Conservation (phyloP, 179 eudicot species). For the Nepenthes alata region DNA sequence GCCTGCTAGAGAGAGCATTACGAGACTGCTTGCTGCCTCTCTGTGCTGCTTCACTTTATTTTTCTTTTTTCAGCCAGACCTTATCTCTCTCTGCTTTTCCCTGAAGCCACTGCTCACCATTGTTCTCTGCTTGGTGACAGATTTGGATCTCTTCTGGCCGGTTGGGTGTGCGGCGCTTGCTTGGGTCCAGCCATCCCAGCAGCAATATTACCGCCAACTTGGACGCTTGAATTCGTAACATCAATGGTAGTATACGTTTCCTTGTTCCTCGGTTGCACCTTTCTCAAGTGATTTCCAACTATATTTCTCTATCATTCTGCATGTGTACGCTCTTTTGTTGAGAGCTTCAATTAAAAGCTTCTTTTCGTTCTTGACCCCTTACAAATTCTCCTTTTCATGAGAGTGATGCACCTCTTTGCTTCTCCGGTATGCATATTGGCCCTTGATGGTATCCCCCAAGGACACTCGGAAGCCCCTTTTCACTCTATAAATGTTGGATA, state of each 20-base stretch:
- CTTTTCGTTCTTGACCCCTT: too few species aligned
- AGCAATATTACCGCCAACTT: slow-evolving; percentile 51
- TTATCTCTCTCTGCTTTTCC: not conserved
- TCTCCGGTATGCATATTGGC: too few species aligned
- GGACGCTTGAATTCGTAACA: slow-evolving; percentile 85
- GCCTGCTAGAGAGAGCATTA: slow-evolving; percentile 2
- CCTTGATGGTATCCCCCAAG: too few species aligned
- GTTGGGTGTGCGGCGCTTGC: slow-evolving; percentile 85
- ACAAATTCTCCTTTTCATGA: too few species aligned
- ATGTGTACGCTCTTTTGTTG: too few species aligned
- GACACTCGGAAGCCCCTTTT: too few species aligned
- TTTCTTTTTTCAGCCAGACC: not conserved
- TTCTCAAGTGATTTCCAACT: slow-evolving; percentile 40
- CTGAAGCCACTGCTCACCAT: not conserved
- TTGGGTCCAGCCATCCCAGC: slow-evolving; percentile 68
- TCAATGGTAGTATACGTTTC: slow-evolving; percentile 55
- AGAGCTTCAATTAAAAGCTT: too few species aligned
- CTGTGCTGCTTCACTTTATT: too few species aligned
- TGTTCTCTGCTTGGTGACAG: slow-evolving; percentile 25
- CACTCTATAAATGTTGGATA: too few species aligned
- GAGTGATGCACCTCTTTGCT: too few species aligned
- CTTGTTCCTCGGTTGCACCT: slow-evolving; percentile 84
- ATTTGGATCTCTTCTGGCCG: slow-evolving; percentile 80
- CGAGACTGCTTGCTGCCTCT: too few species aligned
- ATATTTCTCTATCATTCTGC: slow-evolving; percentile 1